Base-by-base conservation (phyloP, 2,329 filamentous ascomycete species). In the Gnomoniopsis sp. region DNA sequence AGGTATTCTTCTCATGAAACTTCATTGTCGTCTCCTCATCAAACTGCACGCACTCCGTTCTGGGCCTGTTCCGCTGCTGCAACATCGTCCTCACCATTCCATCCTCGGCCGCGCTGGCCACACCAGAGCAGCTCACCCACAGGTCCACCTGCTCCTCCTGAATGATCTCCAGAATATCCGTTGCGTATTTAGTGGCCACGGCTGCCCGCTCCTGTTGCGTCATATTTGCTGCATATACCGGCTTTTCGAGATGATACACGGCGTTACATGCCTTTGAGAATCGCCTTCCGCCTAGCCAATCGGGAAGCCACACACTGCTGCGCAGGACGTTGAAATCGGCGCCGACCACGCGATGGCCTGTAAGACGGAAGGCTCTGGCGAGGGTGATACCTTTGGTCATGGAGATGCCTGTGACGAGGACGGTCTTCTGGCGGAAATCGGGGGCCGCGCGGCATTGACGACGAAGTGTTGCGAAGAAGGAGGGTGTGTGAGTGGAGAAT, bases 121-220 rank as follows among this genome's bases (percentile, higher is more conserved):
- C 84, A n/a, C 85, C 86, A 0, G 88, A 90, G 65, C 88, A 90
- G 21, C 84, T 86, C 3, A 92, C 83, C 88, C 89, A 93, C 3
- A 92, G 71, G 57, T 90, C 82, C 4, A 90, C 79, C 0, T 79
- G 75, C 62, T 92, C 87, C 0, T 73, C 69, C 6, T 77, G 68
- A 44, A 91, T 77, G 26, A 91, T 59, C 15, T 34, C 33, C 44
- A 36, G 41, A 17, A 59, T 14, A 10, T 56, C 57, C 12, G 11
- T 10, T n/a, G 21, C 36, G n/a, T 61, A 61, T 12, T 50, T 78
- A 10, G 82, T 72, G 1, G 89, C 69, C 3, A 92, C 70, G 0
- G 75, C 74, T 15, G 78, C 71, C 15, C 83, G 76, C 65, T 92
- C 91, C 1, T 71, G 71, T 19, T 77, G 74, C 6, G 19, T 19